Conservation (phyloP, 2,329 filamentous ascomycete species). For the Aspergillus sclerotialis region DNA sequence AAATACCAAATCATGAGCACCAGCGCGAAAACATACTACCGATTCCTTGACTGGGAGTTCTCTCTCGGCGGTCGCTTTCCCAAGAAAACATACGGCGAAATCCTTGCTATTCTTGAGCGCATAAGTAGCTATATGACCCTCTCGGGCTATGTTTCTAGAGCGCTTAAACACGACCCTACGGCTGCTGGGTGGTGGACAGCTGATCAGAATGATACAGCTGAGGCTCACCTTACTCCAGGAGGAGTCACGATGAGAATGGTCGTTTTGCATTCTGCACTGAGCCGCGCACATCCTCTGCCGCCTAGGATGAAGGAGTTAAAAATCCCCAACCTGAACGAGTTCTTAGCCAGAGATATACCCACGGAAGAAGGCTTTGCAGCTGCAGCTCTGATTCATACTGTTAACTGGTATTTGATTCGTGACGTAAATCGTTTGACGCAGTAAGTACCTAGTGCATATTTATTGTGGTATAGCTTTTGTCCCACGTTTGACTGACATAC, state of each 20-base stretch:
- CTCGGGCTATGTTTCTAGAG: not conserved
- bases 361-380: constrained; percentile 1
- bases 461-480: too few species aligned
- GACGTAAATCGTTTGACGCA: too few species aligned
- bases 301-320: not conserved
- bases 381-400: not conserved
- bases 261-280: too few species aligned
- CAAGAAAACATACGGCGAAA: constrained; percentile 1
- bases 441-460: too few species aligned
- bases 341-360: not conserved
- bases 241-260: too few species aligned
- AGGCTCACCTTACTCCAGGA: too few species aligned
- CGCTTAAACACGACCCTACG: not conserved
- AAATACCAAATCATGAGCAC: constrained; percentile 1
- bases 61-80: not conserved
- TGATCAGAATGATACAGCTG: not conserved
- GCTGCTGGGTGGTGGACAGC: constrained; percentile 1
- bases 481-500: too few species aligned
- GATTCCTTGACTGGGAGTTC: not conserved
- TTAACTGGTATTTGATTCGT: not conserved
- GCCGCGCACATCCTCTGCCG: too few species aligned
- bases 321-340: not conserved
- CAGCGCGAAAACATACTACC: not conserved
- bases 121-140: constrained; percentile 1
- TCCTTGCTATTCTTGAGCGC: not conserved